These are phyloP conservation scores for Pichia nanzhaoensis DNA, from an alignment of 805 yeast genomes.

Conservation along the genomic window DNA sequence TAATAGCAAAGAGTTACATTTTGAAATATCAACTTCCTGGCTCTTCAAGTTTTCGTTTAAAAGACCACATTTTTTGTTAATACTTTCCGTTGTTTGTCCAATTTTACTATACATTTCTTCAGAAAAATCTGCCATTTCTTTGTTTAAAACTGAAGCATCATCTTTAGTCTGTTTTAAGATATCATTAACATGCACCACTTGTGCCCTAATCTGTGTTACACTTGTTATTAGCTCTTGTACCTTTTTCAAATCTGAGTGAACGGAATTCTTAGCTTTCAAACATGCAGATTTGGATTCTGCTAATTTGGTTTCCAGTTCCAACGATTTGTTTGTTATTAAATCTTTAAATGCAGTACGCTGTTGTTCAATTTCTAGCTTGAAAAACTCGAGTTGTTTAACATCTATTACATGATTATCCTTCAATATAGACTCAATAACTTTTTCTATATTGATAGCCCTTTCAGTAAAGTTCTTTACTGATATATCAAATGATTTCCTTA, in stretches of 20 bases:
- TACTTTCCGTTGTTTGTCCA: neutral
- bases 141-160: neutral
- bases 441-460: slow-evolving; percentile 5
- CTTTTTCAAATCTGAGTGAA: slow-evolving; percentile 5
- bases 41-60: slow-evolving; percentile 12
- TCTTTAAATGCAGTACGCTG: slow-evolving; percentile 2
- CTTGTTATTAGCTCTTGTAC: neutral
- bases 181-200: neutral
- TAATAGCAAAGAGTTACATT: slow-evolving; percentile 21
- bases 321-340: slow-evolving; percentile 4
- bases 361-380: slow-evolving; percentile 8
- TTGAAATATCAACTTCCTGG: slow-evolving; percentile 22
- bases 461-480: neutral
- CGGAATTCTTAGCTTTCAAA: slow-evolving; percentile 3
- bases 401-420: slow-evolving; percentile 5
- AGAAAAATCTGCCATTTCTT: neutral
- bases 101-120: neutral
- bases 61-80: slow-evolving; percentile 1
- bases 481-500: neutral
- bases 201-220: neutral
- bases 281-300: slow-evolving; percentile 4
- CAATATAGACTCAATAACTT: slow-evolving; percentile 14
- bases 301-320: slow-evolving; percentile 7
- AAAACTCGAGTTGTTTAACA: slow-evolving; percentile 2
- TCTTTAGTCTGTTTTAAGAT: neutral